phyloP scores from a whole-genome alignment of 495 filamentous ascomycete genomes.

The Xylaria nigripes region DNA sequence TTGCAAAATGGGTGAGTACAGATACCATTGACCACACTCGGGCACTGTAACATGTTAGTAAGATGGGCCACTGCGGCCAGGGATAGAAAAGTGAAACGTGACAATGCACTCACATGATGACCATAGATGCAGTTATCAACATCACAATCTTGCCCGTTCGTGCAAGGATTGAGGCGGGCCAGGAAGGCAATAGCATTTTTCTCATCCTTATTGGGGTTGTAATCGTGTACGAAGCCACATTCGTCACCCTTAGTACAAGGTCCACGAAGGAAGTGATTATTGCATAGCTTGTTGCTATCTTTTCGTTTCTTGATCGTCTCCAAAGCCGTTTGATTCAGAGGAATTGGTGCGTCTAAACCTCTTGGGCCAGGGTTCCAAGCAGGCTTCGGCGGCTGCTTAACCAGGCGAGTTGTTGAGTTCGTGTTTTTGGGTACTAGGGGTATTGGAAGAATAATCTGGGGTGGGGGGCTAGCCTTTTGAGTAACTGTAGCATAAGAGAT shows the following conservation, averaged over 20 bases:
- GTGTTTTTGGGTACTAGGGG: slow-evolving; percentile 11
- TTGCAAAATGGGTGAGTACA: slow-evolving; percentile 41
- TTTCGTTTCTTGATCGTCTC: slow-evolving; percentile 69
- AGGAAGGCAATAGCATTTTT: slow-evolving; percentile 59
- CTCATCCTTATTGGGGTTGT: slow-evolving; percentile 60
- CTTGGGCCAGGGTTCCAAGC: slow-evolving; percentile 47
- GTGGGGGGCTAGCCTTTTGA: slow-evolving; percentile 28
- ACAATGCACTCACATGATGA: slow-evolving; percentile 44
- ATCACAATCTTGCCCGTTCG: slow-evolving; percentile 63
- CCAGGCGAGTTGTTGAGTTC: slow-evolving; percentile 4
- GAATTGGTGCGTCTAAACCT: slow-evolving; percentile 42
- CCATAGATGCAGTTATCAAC: slow-evolving; percentile 78
- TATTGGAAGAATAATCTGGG: slow-evolving; percentile 28
- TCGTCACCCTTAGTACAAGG: slow-evolving; percentile 63
- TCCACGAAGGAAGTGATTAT: slow-evolving; percentile 70
- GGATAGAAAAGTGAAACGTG: background rate
- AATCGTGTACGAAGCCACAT: slow-evolving; percentile 69
- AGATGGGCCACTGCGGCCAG: background rate
- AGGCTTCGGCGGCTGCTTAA: slow-evolving; percentile 8
- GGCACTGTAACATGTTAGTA: slow-evolving; percentile 24
- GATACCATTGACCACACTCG: slow-evolving; percentile 31
- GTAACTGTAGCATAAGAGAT: slow-evolving; percentile 30
- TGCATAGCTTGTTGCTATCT: slow-evolving; percentile 73
- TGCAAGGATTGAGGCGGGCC: slow-evolving; percentile 71
- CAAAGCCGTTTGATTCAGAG: slow-evolving; percentile 47